Percentiles rank a stretch among this genome's conserved stretches.
Evolutionary conservation across 2,329 filamentous ascomycete genomes (phyloP).

Genomic region (Harringtonia aguacate): DNA sequence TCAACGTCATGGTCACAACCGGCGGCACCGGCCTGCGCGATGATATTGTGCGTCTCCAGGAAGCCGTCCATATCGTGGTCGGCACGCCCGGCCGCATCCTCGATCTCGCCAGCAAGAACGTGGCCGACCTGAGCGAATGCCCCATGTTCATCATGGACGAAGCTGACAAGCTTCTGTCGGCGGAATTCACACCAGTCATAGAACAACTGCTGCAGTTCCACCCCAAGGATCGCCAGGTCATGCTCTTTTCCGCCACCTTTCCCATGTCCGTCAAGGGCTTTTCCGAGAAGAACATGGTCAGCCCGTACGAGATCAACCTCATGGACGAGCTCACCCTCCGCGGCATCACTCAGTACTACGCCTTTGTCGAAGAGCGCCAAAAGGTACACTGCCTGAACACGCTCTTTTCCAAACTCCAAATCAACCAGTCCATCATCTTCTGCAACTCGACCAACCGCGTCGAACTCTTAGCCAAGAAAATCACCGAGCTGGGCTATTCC

Average conservation of each 20-base stretch:
- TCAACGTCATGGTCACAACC: constrained; percentile 99
- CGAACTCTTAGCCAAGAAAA: constrained; percentile 96
- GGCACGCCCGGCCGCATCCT: constrained; percentile 94
- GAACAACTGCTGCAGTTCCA: constrained; percentile 93
- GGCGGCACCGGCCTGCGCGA: constrained; percentile 91
- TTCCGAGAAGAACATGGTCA: constrained; percentile 95
- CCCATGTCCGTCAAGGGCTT: constrained; percentile 95
- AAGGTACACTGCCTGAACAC: constrained; percentile 99
- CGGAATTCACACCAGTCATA: constrained; percentile 94
- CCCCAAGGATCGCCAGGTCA: constrained; percentile 94
- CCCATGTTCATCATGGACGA: constrained; percentile 99
- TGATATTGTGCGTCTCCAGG: constrained; percentile 89
- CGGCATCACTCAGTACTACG: constrained; percentile 98
- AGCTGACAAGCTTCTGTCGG: constrained; percentile 92
- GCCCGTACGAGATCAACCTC: constrained; percentile 96
- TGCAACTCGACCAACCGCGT: constrained; percentile 99
- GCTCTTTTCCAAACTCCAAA: constrained; percentile 96
- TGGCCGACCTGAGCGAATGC: constrained; percentile 91
- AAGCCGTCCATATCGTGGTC: constrained; percentile 94
- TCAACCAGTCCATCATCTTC: constrained; percentile 99
- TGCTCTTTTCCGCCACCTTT: constrained; percentile 98
- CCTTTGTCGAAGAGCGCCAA: constrained; percentile 97
- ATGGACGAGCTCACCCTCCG: constrained; percentile 98
- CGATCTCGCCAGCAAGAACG: constrained; percentile 90
- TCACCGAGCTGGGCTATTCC: constrained; percentile 96